A percentile compares a stretch with the other conserved stretches of the same genome.
These are phyloP conservation scores for Castanea crenata DNA, from an alignment of 306 rosid genomes.

Conservation along the genomic window DNA sequence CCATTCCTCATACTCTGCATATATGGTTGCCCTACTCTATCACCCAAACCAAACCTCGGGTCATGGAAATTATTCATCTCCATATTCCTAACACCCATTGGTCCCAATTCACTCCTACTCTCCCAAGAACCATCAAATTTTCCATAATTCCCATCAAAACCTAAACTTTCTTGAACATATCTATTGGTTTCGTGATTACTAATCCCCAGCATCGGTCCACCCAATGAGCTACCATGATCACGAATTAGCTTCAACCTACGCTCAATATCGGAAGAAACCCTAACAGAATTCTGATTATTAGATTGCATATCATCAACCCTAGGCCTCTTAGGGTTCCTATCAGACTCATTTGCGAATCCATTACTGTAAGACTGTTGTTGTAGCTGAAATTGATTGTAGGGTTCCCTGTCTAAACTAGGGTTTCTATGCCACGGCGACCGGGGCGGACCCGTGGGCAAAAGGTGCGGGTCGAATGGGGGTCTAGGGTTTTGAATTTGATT, in stretches of 20 bases:
- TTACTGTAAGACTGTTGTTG: constrained; percentile 21
- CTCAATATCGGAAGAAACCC: constrained; percentile 46
- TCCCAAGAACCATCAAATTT: background rate
- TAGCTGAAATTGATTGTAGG: constrained; percentile 22
- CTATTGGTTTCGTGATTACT: constrained; percentile 1
- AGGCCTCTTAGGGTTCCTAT: constrained; percentile 59
- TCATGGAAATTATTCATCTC: background rate
- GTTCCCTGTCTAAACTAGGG: constrained; percentile 29
- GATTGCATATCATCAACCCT: constrained; percentile 41
- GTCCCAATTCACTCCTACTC: background rate
- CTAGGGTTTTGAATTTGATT: constrained; percentile 36
- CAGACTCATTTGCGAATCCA: constrained; percentile 33
- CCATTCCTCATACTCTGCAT: constrained; percentile 4
- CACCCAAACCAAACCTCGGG: constrained; percentile 1
- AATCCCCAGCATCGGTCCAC: constrained; percentile 8
- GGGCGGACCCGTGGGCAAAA: constrained; percentile 8
- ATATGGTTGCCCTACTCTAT: background rate
- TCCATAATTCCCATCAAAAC: constrained; percentile 1
- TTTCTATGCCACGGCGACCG: constrained; percentile 26
- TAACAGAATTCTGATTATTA: constrained; percentile 10
- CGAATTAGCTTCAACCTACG: constrained; percentile 79
- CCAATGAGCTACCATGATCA: constrained; percentile 60
- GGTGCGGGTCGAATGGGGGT: constrained; percentile 24
- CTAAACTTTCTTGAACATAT: constrained; percentile 9
- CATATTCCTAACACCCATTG: background rate